Base-by-base conservation (phyloP, 805 yeast species). In the Ogataea corticis region DNA sequence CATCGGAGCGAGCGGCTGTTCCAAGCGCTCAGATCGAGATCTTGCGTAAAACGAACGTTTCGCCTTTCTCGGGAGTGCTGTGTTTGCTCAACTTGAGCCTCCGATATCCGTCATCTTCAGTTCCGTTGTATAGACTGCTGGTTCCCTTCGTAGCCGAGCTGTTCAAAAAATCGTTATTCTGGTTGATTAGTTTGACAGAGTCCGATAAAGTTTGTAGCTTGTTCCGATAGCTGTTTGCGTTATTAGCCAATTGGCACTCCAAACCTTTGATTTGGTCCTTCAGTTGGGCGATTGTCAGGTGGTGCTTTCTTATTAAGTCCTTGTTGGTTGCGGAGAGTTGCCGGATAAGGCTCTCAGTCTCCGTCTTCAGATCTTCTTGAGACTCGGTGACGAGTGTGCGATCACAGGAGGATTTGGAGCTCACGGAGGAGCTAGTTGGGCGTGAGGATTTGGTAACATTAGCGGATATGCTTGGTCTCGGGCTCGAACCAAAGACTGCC, bases 171-270 rank as follows among this genome's bases (percentile, higher is more conserved):
- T 33, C 33, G 42, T 49, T 44, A 38, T 52, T 57, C 30, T 55
- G 57, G 18, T 44, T 43, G 2, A 61, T 47, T 5, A 59, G 33
- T 7, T 48, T 32, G 12, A 62, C 47, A 2, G 62, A 51, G n/a
- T 48, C 51, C 16, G 58, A 51, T 11, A 62, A 39, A 5, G 43
- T 38, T 11, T 45, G 21, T 7, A 62, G 46, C 2, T 52, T 51
- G 14, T 44, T 35, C 31, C 55, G 53, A 37, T 57, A 58, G 3
- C 29, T 42, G 21, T 28, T 29, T n/a, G 35, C 41, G 14, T 52
- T 57, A 6, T 30, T 25, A 9, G 51, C 45, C 4, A 58, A 19
- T 13, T 46, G 38, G 6, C 41, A n/a, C 35, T 61, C 60, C 19
- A 62, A 45, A 13, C 34, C 45, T 1, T 16, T 19, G 11, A 61